Percentiles rank a stretch among this genome's conserved stretches.
Evolutionary conservation across 1,284 basidiomycete species (phyloP).

Genomic region (Retiboletus flavoniger): DNA sequence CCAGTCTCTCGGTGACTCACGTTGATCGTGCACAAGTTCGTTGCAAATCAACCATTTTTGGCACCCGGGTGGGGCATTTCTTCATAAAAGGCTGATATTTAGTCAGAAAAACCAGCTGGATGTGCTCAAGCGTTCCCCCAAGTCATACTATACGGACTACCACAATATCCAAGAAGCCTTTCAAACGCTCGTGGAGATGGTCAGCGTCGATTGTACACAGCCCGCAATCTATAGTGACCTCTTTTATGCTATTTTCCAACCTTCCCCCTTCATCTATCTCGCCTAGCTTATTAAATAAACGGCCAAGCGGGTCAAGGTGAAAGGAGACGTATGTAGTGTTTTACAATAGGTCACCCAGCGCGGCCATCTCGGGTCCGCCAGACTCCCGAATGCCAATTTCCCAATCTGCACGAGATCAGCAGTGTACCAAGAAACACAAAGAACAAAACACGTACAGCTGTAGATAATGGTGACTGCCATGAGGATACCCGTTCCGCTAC

Average conservation of each 20-base stretch:
- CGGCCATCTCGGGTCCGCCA: slow-evolving; percentile 71
- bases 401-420: slow-evolving; percentile 24
- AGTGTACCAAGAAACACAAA: background rate
- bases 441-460: slow-evolving; percentile 50
- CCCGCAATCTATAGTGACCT: background rate
- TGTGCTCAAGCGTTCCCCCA: background rate
- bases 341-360: slow-evolving; percentile 64
- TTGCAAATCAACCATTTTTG: too few species aligned
- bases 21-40: too few species aligned
- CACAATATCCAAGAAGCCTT: background rate
- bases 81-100: background rate
- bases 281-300: slow-evolving; percentile 4
- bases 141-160: slow-evolving; percentile 1
- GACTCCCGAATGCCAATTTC: slow-evolving; percentile 51
- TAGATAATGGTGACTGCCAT: slow-evolving; percentile 99
- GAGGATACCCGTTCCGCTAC: slow-evolving; percentile 95
- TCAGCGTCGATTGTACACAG: background rate
- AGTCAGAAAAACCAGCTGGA: background rate
- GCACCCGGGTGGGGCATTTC: too few species aligned
- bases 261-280: slow-evolving; percentile 9
- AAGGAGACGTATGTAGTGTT: slow-evolving; percentile 9
- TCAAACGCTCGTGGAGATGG: background rate
- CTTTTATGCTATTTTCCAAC: slow-evolving; percentile 6
- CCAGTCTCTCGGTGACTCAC: too few species aligned
- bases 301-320: slow-evolving; percentile 3